Conservation (phyloP, 2,329 filamentous ascomycete genomes). For the Pyricularia grisea region DNA sequence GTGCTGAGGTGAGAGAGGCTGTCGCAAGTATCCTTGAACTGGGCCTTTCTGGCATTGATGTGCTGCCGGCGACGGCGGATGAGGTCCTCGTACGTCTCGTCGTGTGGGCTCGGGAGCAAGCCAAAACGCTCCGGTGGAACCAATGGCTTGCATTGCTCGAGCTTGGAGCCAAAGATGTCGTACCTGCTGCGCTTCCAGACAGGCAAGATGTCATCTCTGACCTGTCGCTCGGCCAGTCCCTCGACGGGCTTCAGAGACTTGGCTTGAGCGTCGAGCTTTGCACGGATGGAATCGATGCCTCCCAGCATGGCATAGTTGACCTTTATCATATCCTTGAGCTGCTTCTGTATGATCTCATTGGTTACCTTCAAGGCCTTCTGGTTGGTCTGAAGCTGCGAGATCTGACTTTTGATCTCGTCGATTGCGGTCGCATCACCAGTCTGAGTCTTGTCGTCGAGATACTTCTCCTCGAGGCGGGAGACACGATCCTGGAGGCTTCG, state of each 20-base stretch:
- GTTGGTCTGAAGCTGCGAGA: no score
- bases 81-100: not conserved
- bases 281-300: not conserved
- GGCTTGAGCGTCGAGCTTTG: not conserved
- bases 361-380: no score
- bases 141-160: not conserved
- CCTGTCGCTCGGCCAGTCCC: not conserved
- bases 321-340: not conserved
- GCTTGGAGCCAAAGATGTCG: not conserved
- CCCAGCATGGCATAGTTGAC: not conserved
- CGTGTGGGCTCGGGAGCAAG: not conserved
- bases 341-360: no score
- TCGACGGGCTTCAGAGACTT: not conserved
- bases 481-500: no score
- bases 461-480: no score
- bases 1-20: not conserved
- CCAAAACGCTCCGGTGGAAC: not conserved
- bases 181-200: not conserved
- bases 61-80: no score
- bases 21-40: not conserved
- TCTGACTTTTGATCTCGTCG: no score
- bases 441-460: no score
- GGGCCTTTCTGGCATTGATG: not conserved
- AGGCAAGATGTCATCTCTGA: not conserved
- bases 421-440: no score